Conservation (phyloP, 495 filamentous ascomycete species). For the Halenospora varia region DNA sequence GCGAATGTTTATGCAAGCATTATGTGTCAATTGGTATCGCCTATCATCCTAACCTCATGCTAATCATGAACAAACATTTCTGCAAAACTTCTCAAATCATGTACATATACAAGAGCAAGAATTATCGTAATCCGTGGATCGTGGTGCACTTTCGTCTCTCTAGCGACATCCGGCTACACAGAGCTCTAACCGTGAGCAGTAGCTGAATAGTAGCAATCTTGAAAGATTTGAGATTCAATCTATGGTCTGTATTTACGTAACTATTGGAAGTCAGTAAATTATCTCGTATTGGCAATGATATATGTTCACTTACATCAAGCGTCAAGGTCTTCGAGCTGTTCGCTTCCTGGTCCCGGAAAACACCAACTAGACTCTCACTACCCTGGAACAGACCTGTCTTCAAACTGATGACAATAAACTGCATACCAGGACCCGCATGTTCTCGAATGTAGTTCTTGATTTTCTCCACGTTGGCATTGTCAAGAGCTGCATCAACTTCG, state of each 20-base stretch:
- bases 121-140: not conserved
- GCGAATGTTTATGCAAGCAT: not conserved
- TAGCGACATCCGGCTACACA: too few species aligned
- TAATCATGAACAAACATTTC: not conserved
- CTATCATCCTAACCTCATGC: not conserved
- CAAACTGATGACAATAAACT: constrained; percentile 96
- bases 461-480: constrained; percentile 92
- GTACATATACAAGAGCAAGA: not conserved
- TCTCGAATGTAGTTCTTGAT: constrained; percentile 93
- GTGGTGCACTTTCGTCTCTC: not conserved
- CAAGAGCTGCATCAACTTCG: constrained; percentile 95
- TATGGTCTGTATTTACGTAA: not conserved
- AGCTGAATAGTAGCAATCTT: too few species aligned
- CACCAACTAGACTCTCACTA: constrained; percentile 88
- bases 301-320: constrained; percentile 72
- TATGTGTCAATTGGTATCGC: not conserved
- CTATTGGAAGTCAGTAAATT: not conserved
- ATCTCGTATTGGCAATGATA: not conserved
- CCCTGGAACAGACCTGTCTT: constrained; percentile 93
- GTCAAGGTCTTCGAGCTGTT: constrained; percentile 88
- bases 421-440: constrained; percentile 94
- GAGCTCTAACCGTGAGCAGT: too few species aligned
- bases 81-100: not conserved
- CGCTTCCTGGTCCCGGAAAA: constrained; percentile 89
- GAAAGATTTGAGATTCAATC: too few species aligned